phyloP scores from a whole-genome alignment of 1,139 yeast species.

The Kazachstania sp. region DNA sequence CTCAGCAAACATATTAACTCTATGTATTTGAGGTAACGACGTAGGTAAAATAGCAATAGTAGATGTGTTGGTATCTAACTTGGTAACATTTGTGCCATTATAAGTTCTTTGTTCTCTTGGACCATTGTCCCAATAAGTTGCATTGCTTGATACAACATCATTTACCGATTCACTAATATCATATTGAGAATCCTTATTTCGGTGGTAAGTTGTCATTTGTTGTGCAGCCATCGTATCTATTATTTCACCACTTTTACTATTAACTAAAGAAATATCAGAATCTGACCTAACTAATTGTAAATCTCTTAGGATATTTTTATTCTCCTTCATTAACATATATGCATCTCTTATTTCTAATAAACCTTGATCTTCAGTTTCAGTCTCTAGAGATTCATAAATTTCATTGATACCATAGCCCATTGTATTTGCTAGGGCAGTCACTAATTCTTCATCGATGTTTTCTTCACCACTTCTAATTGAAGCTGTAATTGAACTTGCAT shows the following conservation, averaged over 20 bases:
- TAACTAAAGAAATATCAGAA: constrained; percentile 5
- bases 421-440: constrained; percentile 68
- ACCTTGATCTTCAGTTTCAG: constrained; percentile 32
- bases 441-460: constrained; percentile 65
- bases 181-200: constrained; percentile 1
- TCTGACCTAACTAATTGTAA: constrained; percentile 40
- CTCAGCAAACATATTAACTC: constrained; percentile 79
- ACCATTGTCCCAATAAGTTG: not conserved
- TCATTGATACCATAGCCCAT: constrained; percentile 93
- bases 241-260: constrained; percentile 23
- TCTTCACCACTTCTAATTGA: not conserved
- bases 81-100: constrained; percentile 1
- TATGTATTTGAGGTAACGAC: constrained; percentile 85
- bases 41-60: constrained; percentile 90
- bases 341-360: constrained; percentile 85
- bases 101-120: constrained; percentile 22
- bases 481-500: not conserved
- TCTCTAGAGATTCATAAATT: constrained; percentile 63
- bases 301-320: constrained; percentile 59
- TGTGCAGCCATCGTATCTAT: constrained; percentile 28
- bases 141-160: not conserved
- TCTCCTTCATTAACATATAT: constrained; percentile 78
- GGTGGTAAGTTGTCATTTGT: constrained; percentile 18
- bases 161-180: not conserved
- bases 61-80: constrained; percentile 31